These are phyloP conservation scores for Pichia cabralensis DNA, from an alignment of 805 yeast genomes.

Conservation along the genomic window DNA sequence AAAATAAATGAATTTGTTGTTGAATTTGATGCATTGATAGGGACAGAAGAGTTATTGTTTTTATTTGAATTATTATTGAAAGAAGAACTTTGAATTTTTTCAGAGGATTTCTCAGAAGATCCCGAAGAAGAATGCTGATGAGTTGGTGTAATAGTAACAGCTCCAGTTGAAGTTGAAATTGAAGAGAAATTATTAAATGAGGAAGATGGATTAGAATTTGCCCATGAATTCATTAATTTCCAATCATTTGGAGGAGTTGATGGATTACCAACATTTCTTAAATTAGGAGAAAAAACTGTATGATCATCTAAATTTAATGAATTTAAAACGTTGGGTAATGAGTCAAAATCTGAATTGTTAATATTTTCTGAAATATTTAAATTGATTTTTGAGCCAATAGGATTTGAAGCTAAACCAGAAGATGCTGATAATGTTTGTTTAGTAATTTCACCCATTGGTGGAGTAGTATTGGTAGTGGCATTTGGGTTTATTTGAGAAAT, in stretches of 20 bases:
- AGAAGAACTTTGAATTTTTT: constrained; percentile 6
- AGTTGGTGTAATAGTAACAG: not conserved
- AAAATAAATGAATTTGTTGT: constrained; percentile 7
- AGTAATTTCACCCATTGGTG: constrained; percentile 22
- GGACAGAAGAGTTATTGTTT: too few species aligned
- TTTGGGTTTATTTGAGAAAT: constrained; percentile 16
- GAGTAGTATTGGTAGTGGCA: constrained; percentile 23
- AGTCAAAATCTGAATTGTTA: constrained; percentile 20
- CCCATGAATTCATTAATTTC: constrained; percentile 6
- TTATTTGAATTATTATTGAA: constrained; percentile 2
- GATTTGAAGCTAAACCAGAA: constrained; percentile 3
- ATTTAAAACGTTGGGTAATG: constrained; percentile 39
- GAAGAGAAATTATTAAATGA: constrained; percentile 7
- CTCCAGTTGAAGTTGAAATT: not conserved
- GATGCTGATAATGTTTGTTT: constrained; percentile 6
- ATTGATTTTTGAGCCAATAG: constrained; percentile 3
- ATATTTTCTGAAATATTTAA: not conserved
- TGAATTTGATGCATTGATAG: too few species aligned
- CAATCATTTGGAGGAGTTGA: constrained; percentile 22
- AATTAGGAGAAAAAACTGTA: constrained; percentile 18
- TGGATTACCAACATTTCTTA: constrained; percentile 16
- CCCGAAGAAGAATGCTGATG: constrained; percentile 9
- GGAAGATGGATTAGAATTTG: not conserved
- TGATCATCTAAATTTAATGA: constrained; percentile 33
- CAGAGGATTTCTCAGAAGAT: too few species aligned